These are phyloP conservation scores for Mrakia hoshinonis DNA, from an alignment of 768 basidiomycete species.

Conservation along the genomic window DNA sequence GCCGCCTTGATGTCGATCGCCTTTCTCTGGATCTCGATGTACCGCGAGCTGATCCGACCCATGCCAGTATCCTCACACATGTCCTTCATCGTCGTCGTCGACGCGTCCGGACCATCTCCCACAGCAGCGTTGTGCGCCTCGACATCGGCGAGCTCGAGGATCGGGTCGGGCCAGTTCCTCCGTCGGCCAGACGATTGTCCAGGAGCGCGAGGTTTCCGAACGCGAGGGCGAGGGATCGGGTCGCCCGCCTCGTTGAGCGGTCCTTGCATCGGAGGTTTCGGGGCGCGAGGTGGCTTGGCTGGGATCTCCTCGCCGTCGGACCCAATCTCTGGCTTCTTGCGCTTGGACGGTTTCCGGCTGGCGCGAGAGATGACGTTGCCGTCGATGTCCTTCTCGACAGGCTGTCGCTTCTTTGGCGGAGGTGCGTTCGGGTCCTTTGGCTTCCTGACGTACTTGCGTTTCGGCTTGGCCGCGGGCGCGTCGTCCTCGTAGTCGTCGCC, in stretches of 20 bases:
- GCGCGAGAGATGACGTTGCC: not conserved
- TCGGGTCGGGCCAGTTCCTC: not conserved
- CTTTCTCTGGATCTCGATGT: slow-evolving; percentile 52
- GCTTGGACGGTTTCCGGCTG: not conserved
- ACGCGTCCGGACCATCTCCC: slow-evolving; percentile 11
- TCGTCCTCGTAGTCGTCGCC: not conserved
- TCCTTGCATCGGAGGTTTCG: not conserved
- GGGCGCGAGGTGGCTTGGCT: not conserved
- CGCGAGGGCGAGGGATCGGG: not conserved
- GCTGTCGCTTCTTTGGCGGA: not conserved
- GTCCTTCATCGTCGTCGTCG: slow-evolving; percentile 21
- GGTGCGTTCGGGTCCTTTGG: slow-evolving; percentile 17
- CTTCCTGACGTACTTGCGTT: slow-evolving; percentile 15
- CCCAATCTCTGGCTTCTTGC: not conserved
- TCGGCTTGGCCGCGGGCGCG: not conserved
- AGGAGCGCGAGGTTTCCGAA: not conserved
- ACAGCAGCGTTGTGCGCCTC: slow-evolving; percentile 14
- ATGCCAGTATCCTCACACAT: slow-evolving; percentile 64
- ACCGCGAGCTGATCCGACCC: slow-evolving; percentile 70
- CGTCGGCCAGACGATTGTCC: not conserved
- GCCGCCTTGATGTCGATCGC: slow-evolving; percentile 27
- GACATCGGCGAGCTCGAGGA: not conserved
- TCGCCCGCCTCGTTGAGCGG: not conserved
- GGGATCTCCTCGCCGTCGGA: not conserved
- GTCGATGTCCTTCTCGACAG: not conserved